These are phyloP conservation scores for Schizochytrium sp. DNA, from an alignment of 108 stramenopile genomes.

Conservation along the genomic window DNA sequence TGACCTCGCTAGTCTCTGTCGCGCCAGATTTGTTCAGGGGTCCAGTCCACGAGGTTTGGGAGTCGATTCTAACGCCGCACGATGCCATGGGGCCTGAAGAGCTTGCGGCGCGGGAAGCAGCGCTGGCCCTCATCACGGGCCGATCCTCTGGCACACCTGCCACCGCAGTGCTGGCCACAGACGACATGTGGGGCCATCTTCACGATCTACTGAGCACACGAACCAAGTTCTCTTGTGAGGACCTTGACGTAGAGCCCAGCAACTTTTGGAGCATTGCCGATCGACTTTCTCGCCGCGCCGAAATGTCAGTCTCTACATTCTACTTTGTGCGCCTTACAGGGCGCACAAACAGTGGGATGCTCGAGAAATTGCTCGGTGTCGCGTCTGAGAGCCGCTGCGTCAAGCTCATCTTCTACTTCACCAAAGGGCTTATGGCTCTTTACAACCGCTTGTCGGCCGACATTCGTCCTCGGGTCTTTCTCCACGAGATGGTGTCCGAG, in stretches of 20 bases:
- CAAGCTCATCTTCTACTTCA: not conserved
- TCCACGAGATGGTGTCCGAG: not conserved
- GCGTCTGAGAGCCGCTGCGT: slow-evolving; percentile 13
- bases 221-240: slow-evolving; percentile 1
- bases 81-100: not conserved
- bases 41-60: not conserved
- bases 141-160: not conserved
- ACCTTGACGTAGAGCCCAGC: slow-evolving; percentile 6
- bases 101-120: not conserved
- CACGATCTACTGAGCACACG: not conserved
- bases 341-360: not conserved
- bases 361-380: slow-evolving; percentile 2
- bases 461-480: slow-evolving; percentile 13
- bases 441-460: not conserved
- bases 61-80: not conserved
- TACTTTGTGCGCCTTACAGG: not conserved
- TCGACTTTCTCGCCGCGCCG: not conserved
- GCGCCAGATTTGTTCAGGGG: not conserved
- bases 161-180: not conserved
- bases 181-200: not conserved
- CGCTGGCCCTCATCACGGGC: not conserved
- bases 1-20: slow-evolving; percentile 11
- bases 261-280: slow-evolving; percentile 19
- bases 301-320: not conserved
- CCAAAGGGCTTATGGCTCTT: slow-evolving; percentile 4